Evolutionary conservation across 768 basidiomycete genomes (phyloP).

Genomic region (Chalciporus pseudorubinellus): DNA sequence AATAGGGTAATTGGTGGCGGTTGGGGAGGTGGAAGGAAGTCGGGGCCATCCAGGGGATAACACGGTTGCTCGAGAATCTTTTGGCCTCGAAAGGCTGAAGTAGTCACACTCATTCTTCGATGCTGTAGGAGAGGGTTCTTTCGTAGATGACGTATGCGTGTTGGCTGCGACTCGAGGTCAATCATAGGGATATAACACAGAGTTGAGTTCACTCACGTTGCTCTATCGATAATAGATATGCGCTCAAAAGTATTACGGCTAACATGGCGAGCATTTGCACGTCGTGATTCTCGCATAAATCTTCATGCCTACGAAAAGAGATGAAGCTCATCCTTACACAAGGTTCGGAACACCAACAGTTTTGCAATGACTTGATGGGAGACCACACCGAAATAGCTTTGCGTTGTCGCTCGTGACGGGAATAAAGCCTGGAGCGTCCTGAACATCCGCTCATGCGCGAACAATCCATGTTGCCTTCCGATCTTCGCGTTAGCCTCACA

Average conservation of each 20-base stretch:
- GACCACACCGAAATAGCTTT: constrained; percentile 24
- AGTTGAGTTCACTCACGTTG: constrained; percentile 11
- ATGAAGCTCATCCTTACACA: constrained; percentile 1
- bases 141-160: constrained; percentile 16
- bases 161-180: not conserved
- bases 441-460: constrained; percentile 72
- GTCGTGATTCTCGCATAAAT: constrained; percentile 53
- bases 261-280: constrained; percentile 83
- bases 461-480: constrained; percentile 58
- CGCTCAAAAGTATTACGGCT: constrained; percentile 63
- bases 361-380: constrained; percentile 41
- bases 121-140: constrained; percentile 14
- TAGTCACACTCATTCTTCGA: constrained; percentile 49
- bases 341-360: constrained; percentile 42
- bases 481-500: constrained; percentile 60
- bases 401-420: constrained; percentile 23
- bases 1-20: constrained; percentile 37
- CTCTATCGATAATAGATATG: constrained; percentile 10
- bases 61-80: constrained; percentile 39
- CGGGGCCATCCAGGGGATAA: constrained; percentile 55
- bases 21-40: constrained; percentile 42
- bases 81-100: constrained; percentile 45
- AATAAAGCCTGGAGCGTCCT: constrained; percentile 52
- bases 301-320: constrained; percentile 36
- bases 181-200: not conserved